Percentiles rank a stretch among this genome's conserved stretches.
Conservation (phyloP, 2,329 filamentous ascomycete genomes). For the Ceratocystis variospora region DNA sequence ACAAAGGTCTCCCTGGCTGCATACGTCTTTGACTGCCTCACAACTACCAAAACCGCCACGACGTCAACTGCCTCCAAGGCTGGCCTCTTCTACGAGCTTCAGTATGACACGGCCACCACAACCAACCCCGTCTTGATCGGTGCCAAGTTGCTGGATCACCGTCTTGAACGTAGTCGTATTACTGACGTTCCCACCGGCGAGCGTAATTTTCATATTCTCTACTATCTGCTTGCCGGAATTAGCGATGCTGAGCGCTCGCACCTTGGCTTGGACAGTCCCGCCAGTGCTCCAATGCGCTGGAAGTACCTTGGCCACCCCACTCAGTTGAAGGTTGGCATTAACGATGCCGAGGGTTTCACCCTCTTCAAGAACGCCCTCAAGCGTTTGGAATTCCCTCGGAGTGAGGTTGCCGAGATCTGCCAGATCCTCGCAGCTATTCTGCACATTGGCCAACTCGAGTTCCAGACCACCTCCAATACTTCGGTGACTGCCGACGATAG, state of each 20-base stretch:
- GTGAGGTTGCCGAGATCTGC: constrained; percentile 92
- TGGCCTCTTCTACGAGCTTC: constrained; percentile 86
- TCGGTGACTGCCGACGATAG: constrained; percentile 74
- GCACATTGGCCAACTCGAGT: constrained; percentile 96
- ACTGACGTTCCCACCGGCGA: constrained; percentile 88
- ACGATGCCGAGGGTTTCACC: constrained; percentile 89
- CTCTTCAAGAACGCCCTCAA: constrained; percentile 92
- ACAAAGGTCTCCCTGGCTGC: constrained; percentile 85
- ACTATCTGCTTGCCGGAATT: constrained; percentile 88
- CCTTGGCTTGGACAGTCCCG: constrained; percentile 46
- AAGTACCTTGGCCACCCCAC: constrained; percentile 92
- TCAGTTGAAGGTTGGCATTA: constrained; percentile 92
- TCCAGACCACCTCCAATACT: constrained; percentile 68
- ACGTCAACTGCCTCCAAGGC: constrained; percentile 93
- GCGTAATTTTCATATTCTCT: constrained; percentile 88
- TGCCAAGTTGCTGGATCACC: constrained; percentile 86
- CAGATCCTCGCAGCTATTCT: constrained; percentile 86
- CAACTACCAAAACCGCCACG: constrained; percentile 91
- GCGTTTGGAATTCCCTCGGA: constrained; percentile 84
- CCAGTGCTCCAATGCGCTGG: constrained; percentile 62
- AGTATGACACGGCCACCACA: constrained; percentile 82
- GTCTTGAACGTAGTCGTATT: constrained; percentile 81
- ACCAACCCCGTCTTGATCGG: constrained; percentile 80
- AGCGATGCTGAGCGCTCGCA: constrained; percentile 82
- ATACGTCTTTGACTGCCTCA: constrained; percentile 91